Evolutionary conservation across 2,329 filamentous ascomycete species (phyloP).

Genomic region (Sclerotinia minor): DNA sequence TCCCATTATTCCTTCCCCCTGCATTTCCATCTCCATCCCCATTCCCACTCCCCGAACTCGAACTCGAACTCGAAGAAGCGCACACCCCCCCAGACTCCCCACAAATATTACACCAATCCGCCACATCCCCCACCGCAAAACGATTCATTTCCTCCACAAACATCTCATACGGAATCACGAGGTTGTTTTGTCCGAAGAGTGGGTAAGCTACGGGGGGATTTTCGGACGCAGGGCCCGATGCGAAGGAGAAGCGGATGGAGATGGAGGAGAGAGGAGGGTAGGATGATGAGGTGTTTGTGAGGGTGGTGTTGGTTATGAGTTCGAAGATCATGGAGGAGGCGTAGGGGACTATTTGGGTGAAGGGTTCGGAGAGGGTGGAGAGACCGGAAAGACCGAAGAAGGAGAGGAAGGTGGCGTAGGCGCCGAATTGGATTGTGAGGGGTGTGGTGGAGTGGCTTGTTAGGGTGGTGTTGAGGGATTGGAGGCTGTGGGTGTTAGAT

Average conservation of each 20-base stretch:
- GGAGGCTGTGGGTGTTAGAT: slow-evolving; percentile 39
- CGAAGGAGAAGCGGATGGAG: slow-evolving; percentile 60
- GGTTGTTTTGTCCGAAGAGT: slow-evolving; percentile 58
- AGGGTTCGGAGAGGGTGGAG: slow-evolving; percentile 51
- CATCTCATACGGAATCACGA: slow-evolving; percentile 64
- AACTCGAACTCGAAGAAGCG: slow-evolving; percentile 39
- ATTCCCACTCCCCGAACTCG: slow-evolving; percentile 29
- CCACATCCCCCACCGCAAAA: slow-evolving; percentile 65
- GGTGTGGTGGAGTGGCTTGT: slow-evolving; percentile 47
- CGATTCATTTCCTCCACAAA: slow-evolving; percentile 64
- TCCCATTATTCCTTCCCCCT: slow-evolving; percentile 29
- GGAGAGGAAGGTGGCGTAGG: slow-evolving; percentile 61
- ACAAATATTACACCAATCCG: slow-evolving; percentile 73
- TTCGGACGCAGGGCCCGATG: slow-evolving; percentile 55
- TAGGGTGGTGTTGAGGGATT: slow-evolving; percentile 55
- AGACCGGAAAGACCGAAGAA: slow-evolving; percentile 63
- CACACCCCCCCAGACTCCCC: slow-evolving; percentile 71
- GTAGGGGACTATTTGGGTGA: slow-evolving; percentile 80
- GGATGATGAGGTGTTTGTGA: slow-evolving; percentile 35
- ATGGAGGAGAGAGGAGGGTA: slow-evolving; percentile 55
- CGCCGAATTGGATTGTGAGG: slow-evolving; percentile 58
- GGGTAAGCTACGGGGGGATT: slow-evolving; percentile 51
- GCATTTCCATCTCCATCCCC: slow-evolving; percentile 8
- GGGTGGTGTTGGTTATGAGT: slow-evolving; percentile 57
- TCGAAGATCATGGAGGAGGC: slow-evolving; percentile 81